Conservation (phyloP, 2,329 filamentous ascomycete genomes). For the Epicoccum nigrum region DNA sequence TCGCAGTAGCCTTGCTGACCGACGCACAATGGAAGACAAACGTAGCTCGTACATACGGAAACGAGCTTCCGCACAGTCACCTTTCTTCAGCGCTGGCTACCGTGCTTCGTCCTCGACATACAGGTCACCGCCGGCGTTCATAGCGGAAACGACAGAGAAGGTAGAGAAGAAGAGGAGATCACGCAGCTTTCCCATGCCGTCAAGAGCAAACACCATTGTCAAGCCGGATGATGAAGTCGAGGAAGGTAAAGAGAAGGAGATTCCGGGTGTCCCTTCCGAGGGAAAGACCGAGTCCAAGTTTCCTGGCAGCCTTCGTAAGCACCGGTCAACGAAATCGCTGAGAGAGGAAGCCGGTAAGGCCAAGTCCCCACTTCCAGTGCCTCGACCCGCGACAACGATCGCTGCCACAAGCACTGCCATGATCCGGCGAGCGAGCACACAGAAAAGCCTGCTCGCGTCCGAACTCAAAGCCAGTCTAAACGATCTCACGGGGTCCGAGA, state of each 20-base stretch:
- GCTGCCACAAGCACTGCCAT: constrained; percentile 12
- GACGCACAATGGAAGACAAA: constrained; percentile 48
- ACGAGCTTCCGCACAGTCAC: constrained; percentile 46
- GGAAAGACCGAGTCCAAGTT: constrained; percentile 19
- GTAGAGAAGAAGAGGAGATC: constrained; percentile 17
- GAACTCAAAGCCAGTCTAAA: constrained; percentile 35
- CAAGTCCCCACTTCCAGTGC: constrained; percentile 21
- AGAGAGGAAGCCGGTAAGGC: constrained; percentile 21
- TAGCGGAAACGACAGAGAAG: constrained; percentile 20
- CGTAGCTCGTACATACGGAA: constrained; percentile 52
- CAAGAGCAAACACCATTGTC: constrained; percentile 23
- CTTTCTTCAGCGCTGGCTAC: constrained; percentile 49
- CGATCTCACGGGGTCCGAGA: constrained; percentile 30
- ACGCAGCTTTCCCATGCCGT: constrained; percentile 12
- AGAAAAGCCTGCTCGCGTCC: constrained; percentile 28
- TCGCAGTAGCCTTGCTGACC: constrained; percentile 46
- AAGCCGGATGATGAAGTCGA: constrained; percentile 27
- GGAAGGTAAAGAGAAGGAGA: constrained; percentile 20
- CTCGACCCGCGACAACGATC: constrained; percentile 24
- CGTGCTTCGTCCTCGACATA: constrained; percentile 42
- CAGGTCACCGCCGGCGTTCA: constrained; percentile 29
- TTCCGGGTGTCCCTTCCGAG: constrained; percentile 19
- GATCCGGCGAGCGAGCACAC: constrained; percentile 23
- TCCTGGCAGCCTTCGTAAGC: constrained; percentile 34
- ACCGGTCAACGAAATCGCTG: constrained; percentile 21